A percentile compares a stretch with the other conserved stretches of the same genome.
phyloP scores from a whole-genome alignment of 768 basidiomycete species.

The Wakefieldia striispora region DNA sequence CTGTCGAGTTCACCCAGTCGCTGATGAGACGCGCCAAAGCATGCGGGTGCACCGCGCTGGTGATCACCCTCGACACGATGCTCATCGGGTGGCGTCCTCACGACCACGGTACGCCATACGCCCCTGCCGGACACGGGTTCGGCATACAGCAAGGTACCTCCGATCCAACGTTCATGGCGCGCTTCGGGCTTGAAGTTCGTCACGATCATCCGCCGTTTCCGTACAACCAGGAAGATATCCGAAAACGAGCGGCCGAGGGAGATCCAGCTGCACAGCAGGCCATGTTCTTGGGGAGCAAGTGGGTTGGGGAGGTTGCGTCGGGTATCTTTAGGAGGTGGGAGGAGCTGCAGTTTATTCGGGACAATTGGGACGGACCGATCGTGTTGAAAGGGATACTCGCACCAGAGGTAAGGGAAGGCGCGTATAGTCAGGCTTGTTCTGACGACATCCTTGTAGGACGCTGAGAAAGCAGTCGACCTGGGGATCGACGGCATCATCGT shows the following conservation, averaged over 20 bases:
- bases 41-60: constrained; percentile 40
- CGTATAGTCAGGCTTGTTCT: background rate
- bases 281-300: constrained; percentile 35
- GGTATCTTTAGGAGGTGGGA: constrained; percentile 46
- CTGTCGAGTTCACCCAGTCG: constrained; percentile 38
- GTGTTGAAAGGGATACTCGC: constrained; percentile 46
- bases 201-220: constrained; percentile 35
- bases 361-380: constrained; percentile 49
- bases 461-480: constrained; percentile 57
- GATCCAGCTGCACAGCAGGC: constrained; percentile 30
- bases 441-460: constrained; percentile 28
- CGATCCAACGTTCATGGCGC: constrained; percentile 48
- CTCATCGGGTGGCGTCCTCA: constrained; percentile 44
- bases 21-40: constrained; percentile 42
- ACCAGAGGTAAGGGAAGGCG: constrained; percentile 3
- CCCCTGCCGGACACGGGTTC: constrained; percentile 35
- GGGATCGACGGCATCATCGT: constrained; percentile 74
- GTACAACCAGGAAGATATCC: constrained; percentile 31
- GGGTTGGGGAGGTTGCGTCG: constrained; percentile 38
- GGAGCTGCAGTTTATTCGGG: constrained; percentile 41
- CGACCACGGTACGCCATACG: constrained; percentile 40
- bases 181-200: constrained; percentile 28
- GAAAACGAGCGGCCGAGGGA: constrained; percentile 24
- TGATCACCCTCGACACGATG: constrained; percentile 47
- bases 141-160: constrained; percentile 42